Base-by-base conservation (phyloP, 768 basidiomycete species). In the Termitomyces sp. region DNA sequence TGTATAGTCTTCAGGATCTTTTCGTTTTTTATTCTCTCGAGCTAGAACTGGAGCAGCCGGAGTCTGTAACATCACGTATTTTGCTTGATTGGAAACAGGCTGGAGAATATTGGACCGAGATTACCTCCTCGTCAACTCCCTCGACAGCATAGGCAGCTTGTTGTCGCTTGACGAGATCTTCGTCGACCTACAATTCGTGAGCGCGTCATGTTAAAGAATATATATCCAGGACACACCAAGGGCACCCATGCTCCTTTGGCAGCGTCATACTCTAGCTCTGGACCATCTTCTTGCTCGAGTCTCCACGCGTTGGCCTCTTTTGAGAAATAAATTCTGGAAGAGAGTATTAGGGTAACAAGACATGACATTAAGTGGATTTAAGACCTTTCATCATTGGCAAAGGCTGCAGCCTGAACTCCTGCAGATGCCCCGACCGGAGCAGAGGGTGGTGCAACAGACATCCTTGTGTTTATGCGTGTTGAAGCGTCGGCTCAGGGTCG, bases 111-210 rank as follows among this genome's bases (percentile, higher is more conserved):
- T 48, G 27, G 32, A 58, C 26, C 48, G 10, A 57, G 72, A 85
- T 68, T 69, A 92, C 95, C 75, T 86, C 83, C 77, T 98, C 97
- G 68, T 99, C 96, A 24, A 99, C 94, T 10, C 96, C 97, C 14
- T 78, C 79, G 1, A 99, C 79, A 0, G 93, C 88, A 71, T 99
- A 99, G 1, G 94, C 95, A 0, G 93, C 94, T 75, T 98, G 97
- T 69, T 99, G 96, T 24, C 85, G 86, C 67, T 85, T 87, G 57
- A 96, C 63, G 13, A 92, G 75, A 53, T 95, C 92, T 61, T 96
- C 93, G 62, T 94, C 91, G 34, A 96, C 77, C 94, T 96, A 65
- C 20, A 24, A 61, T 31, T 47, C 62, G 57, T 61, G 46, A 53
- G 42, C 59, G 36, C 36, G 50, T 43, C 22, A 31, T 46, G 59